phyloP scores from a whole-genome alignment of 2,329 filamentous ascomycete species.

The Neonectria neomacrospora region DNA sequence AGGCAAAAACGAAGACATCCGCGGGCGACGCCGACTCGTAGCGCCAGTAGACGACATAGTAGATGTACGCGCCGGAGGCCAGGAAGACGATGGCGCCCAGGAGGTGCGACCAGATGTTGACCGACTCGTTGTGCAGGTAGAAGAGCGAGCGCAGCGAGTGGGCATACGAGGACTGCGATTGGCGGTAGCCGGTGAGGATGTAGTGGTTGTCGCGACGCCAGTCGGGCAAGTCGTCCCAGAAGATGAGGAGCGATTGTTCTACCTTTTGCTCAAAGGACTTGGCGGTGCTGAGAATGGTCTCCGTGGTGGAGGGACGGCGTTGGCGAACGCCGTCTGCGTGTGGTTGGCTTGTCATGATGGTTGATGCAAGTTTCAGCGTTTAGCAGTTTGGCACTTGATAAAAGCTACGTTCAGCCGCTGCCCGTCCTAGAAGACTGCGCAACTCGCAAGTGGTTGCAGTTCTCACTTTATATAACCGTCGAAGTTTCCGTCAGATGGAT shows the following conservation, averaged over 20 bases:
- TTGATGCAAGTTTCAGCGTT: background rate
- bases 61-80: slow-evolving; percentile 62
- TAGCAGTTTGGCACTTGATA: background rate
- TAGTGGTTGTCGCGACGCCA: slow-evolving; percentile 71
- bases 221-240: slow-evolving; percentile 67
- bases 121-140: slow-evolving; percentile 69
- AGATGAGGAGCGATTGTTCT: slow-evolving; percentile 56
- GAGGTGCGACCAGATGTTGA: slow-evolving; percentile 73
- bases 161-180: slow-evolving; percentile 59
- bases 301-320: slow-evolving; percentile 45
- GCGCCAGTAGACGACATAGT: slow-evolving; percentile 68
- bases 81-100: slow-evolving; percentile 72
- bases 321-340: slow-evolving; percentile 38
- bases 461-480: background rate
- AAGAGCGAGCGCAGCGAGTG: slow-evolving; percentile 60
- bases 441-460: background rate
- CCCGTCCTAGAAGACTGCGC: background rate
- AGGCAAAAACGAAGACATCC: slow-evolving; percentile 79
- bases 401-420: background rate
- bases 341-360: slow-evolving; percentile 30
- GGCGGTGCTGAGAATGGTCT: slow-evolving; percentile 40
- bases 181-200: slow-evolving; percentile 66
- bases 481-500: slow-evolving; percentile 1
- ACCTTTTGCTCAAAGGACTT: slow-evolving; percentile 53
- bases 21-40: slow-evolving; percentile 70